phyloP scores from a whole-genome alignment of 202 grass and related monocot genomes.

The Schoenoplectus triqueter region DNA sequence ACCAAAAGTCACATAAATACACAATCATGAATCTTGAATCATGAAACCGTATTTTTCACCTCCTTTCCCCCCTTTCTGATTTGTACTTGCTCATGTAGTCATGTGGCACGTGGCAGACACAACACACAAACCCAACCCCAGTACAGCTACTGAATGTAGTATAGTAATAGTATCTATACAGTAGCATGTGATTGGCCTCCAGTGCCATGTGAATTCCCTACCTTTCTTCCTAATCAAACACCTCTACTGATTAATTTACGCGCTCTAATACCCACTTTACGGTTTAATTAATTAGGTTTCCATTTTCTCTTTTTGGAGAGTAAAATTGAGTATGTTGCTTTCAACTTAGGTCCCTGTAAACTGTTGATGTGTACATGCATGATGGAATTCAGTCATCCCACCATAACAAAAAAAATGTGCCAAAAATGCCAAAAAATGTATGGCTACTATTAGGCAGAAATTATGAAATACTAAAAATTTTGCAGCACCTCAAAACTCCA shows the following conservation, averaged over 20 bases:
- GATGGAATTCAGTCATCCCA: not conserved
- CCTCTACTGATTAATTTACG: conserved; percentile 21
- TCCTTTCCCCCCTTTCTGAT: not conserved
- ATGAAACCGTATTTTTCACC: conserved; percentile 7
- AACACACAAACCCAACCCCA: conserved; percentile 18
- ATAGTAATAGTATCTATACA: conserved; percentile 16
- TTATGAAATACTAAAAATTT: not conserved
- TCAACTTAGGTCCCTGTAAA: conserved; percentile 15
- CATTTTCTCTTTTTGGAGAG: not conserved
- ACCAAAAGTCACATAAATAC: not conserved
- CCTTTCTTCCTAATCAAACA: conserved; percentile 29
- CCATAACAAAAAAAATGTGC: not conserved
- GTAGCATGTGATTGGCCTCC: conserved; percentile 38
- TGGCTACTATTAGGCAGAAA: not conserved
- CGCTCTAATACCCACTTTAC: conserved; percentile 6
- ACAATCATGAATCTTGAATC: conserved; percentile 14
- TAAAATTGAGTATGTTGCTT: not conserved
- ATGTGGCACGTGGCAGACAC: conserved; percentile 37
- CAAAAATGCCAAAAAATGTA: not conserved
- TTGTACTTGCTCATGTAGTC: conserved; percentile 2
- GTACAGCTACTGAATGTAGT: conserved; percentile 29
- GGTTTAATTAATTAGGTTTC: not conserved
- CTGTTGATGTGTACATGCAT: not conserved
- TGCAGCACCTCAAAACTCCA: not conserved
- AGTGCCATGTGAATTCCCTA: conserved; percentile 23